Base-by-base conservation (phyloP, 441 rosid species). In the Caryocar brasiliense region DNA sequence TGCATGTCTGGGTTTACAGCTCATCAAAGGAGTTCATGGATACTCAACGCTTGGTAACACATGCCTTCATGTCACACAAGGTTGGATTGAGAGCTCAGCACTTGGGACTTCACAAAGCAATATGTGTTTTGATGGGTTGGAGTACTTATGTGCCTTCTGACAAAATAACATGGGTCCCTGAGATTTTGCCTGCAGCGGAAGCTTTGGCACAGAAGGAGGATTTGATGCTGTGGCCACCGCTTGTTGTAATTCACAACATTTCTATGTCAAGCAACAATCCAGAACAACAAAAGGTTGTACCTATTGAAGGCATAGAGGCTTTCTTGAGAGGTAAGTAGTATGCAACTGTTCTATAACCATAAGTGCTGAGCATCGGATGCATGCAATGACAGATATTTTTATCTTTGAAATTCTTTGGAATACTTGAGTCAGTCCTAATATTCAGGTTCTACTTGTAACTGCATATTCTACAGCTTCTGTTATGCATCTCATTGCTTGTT, bases 191-290 rank as follows among this genome's bases (percentile, higher is more conserved):
- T 17, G 64, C 53, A 28, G 56, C 45, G 33, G 82, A 77, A 62
- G 83, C 83, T 42, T 44, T 60, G 46, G 70, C 69, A 45, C 72
- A 70, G 72, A 77, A 76, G 68, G 72, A 75, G 51, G 81, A 79
- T 70, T 69, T 82, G 69, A 74, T 82, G 59, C 73, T 82, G 44
- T 82, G 86, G 90, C 86, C 83, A 22, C 90, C 90, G 3, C 23
- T 77, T 13, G 63, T 82, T 37, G 47, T 79, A 52, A 62, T 82
- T 47, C 77, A 71, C 50, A 79, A 82, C 41, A 65, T 72, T 48
- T 75, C 86, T 20, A 67, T 75, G 70, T 63, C 75, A 29, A 70
- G 59, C 40, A 61, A 56, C 51, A 62, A 64, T 52, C 82, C 74
- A 18, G 65, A 62, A 52, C 72, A 64, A 6, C 79, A 76, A 72